Conservation (phyloP, 2,329 filamentous ascomycete species). For the Fusarium napiforme region DNA sequence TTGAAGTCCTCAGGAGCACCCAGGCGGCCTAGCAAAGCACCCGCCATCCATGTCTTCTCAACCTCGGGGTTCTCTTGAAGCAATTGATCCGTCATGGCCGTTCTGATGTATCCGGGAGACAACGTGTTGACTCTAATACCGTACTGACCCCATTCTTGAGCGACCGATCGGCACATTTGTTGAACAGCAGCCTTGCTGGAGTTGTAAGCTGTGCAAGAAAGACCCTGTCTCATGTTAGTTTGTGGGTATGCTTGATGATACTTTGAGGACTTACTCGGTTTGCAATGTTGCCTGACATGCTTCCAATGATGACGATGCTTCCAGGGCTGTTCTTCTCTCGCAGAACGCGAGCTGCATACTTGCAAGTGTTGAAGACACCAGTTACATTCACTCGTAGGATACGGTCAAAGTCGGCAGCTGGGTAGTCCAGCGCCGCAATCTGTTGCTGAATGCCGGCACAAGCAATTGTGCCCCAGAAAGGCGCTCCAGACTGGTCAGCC, state of each 20-base stretch:
- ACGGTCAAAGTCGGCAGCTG: slow-evolving; percentile 70
- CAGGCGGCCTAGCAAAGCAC: slow-evolving; percentile 63
- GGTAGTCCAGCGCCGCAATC: slow-evolving; percentile 58
- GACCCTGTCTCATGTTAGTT: slow-evolving; percentile 55
- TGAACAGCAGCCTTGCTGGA: slow-evolving; percentile 70
- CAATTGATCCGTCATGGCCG: slow-evolving; percentile 59
- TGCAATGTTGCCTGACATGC: slow-evolving; percentile 61
- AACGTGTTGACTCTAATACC: slow-evolving; percentile 74
- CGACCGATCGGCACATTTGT: slow-evolving; percentile 68
- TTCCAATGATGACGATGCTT: slow-evolving; percentile 62
- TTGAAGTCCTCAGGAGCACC: slow-evolving; percentile 68
- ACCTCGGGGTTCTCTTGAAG: slow-evolving; percentile 59
- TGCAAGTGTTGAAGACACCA: slow-evolving; percentile 76
- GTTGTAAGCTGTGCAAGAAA: slow-evolving; percentile 72
- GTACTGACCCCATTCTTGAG: slow-evolving; percentile 70
- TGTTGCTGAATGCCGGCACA: slow-evolving; percentile 63
- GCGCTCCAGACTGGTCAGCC: slow-evolving; percentile 46
- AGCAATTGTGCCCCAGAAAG: slow-evolving; percentile 55
- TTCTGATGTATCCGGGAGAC: slow-evolving; percentile 67
- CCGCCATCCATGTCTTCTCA: slow-evolving; percentile 63
- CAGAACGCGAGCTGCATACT: slow-evolving; percentile 72
- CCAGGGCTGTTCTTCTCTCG: slow-evolving; percentile 54
- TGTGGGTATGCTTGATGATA: neutral
- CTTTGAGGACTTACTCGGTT: slow-evolving; percentile 56
- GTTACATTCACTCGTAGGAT: slow-evolving; percentile 77